Evolutionary conservation across 371 early-diverging fungal genomes (phyloP), one percentile per base, ranked within the genome.

Genomic region (Sporodiniella umbellata): DNA sequence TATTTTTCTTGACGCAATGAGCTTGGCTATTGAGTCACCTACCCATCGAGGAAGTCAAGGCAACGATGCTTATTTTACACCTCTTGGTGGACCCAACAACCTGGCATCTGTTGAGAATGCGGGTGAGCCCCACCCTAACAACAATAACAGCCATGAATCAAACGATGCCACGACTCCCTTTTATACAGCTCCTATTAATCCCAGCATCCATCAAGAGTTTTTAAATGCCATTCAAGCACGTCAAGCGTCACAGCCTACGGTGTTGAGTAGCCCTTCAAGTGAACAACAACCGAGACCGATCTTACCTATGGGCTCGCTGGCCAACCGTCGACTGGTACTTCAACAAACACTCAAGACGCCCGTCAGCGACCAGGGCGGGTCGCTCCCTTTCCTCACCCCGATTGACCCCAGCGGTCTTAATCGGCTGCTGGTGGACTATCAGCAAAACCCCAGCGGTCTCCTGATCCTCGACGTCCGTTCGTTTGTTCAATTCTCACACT

Each of bases 381-480:
- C n/a, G 11, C 25, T 48, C 19, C 18, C 37, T 30, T 31, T 21
- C 38, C 6, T 26, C 18, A 38, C 45, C 5, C 19, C 57, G 31
- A 39, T 61, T 33, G 53, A 55, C 10, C 24, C 49, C 12, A 19
- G 11, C 11, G 37, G 33, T 21, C 15, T 61, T 19, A 43, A 53
- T 31, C 31, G 42, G 1, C 17, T 62, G 6, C n/a, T 55, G 10
- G 39, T 26, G 0, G 26, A 47, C 18, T 33, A 47, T 22, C 47
- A 45, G 12, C 22, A 43, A n/a, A 43, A 35, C 1, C 10, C 48
- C 12, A 7, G 38, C 40, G 19, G 37, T 17, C 25, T 78, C 6
- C 49, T 82, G 8, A 49, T 82, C 4, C 49, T 83, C 39, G 85
- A 82, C 48, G 70, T 81, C 46, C 80, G 84, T 14, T 69, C 86